Evolutionary conservation across 768 basidiomycete genomes (phyloP).

Genomic region (Hygrophoropsis aurantiaca): DNA sequence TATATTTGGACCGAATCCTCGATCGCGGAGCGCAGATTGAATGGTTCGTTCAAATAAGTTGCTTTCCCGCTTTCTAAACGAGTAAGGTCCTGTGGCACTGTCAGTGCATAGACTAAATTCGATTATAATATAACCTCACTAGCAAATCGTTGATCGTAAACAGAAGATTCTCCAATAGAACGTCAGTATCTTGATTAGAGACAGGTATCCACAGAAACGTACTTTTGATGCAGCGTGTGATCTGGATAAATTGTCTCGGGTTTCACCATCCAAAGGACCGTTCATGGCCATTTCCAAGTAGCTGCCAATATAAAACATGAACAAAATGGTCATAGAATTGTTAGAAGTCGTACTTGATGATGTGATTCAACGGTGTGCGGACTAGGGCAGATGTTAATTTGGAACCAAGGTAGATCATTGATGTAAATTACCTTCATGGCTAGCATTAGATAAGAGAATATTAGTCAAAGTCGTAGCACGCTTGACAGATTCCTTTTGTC

Average conservation of each 20-base stretch:
- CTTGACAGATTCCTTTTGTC: slow-evolving; percentile 75
- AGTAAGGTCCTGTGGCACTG: slow-evolving; percentile 58
- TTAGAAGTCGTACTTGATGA: slow-evolving; percentile 64
- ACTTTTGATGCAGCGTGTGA: slow-evolving; percentile 79
- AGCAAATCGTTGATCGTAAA: slow-evolving; percentile 85
- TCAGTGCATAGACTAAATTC: not conserved
- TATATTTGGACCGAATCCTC: slow-evolving; percentile 64
- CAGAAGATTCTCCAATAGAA: slow-evolving; percentile 50
- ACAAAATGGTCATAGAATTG: not conserved
- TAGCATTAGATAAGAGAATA: slow-evolving; percentile 75
- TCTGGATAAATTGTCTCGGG: slow-evolving; percentile 68
- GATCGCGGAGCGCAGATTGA: slow-evolving; percentile 62
- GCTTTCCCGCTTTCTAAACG: slow-evolving; percentile 74
- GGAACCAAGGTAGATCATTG: not conserved
- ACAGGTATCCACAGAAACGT: not conserved
- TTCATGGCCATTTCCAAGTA: slow-evolving; percentile 82
- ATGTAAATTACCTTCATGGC: slow-evolving; percentile 63
- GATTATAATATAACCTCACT: slow-evolving; percentile 27
- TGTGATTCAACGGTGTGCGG: slow-evolving; percentile 76
- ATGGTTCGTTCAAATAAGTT: slow-evolving; percentile 75
- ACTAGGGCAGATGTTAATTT: slow-evolving; percentile 37
- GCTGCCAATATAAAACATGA: slow-evolving; percentile 29
- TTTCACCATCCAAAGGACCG: slow-evolving; percentile 69
- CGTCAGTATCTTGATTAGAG: not conserved
- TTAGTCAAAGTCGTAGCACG: slow-evolving; percentile 73